A percentile compares a stretch with the other conserved stretches of the same genome.
phyloP scores from a whole-genome alignment of 352 stramenopile species.

The Phytophthora cactorum region DNA sequence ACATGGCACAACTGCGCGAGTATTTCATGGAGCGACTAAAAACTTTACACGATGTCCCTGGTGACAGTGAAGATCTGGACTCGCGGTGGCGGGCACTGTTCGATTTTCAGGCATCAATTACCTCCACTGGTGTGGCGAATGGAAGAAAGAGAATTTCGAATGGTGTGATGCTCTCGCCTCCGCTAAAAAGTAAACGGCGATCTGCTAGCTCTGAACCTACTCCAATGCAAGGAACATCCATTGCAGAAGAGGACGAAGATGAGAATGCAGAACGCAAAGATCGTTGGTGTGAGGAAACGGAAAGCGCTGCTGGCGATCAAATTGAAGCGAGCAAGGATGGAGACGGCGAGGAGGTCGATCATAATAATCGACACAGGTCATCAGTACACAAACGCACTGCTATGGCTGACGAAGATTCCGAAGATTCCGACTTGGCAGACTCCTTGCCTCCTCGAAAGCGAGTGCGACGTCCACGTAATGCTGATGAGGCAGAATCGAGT shows the following conservation, averaged over 20 bases:
- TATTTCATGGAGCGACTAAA: constrained; percentile 77
- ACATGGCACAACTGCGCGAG: constrained; percentile 63
- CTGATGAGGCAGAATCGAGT: constrained; percentile 10
- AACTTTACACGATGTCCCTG: constrained; percentile 48
- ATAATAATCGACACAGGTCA: constrained; percentile 25
- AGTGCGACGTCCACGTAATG: constrained; percentile 7
- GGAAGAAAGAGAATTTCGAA: constrained; percentile 17
- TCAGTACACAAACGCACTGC: constrained; percentile 17
- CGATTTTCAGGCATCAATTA: constrained; percentile 68
- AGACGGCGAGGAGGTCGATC: constrained; percentile 17
- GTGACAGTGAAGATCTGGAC: constrained; percentile 48
- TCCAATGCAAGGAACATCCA: constrained; percentile 41
- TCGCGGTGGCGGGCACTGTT: constrained; percentile 63
- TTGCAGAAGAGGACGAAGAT: constrained; percentile 42
- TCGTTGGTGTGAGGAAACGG: not conserved
- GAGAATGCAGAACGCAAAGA: constrained; percentile 7
- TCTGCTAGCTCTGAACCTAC: constrained; percentile 44
- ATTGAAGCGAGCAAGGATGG: constrained; percentile 4
- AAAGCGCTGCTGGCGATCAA: constrained; percentile 20
- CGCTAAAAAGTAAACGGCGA: constrained; percentile 41
- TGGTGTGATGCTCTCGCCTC: constrained; percentile 28
- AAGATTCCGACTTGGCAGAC: not conserved
- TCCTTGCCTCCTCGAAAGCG: constrained; percentile 23
- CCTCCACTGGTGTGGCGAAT: constrained; percentile 17
- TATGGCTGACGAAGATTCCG: constrained; percentile 9